A percentile compares a stretch with the other conserved stretches of the same genome.
phyloP scores from a whole-genome alignment of 805 yeast species.

The Schwanniomyces polymorphus region DNA sequence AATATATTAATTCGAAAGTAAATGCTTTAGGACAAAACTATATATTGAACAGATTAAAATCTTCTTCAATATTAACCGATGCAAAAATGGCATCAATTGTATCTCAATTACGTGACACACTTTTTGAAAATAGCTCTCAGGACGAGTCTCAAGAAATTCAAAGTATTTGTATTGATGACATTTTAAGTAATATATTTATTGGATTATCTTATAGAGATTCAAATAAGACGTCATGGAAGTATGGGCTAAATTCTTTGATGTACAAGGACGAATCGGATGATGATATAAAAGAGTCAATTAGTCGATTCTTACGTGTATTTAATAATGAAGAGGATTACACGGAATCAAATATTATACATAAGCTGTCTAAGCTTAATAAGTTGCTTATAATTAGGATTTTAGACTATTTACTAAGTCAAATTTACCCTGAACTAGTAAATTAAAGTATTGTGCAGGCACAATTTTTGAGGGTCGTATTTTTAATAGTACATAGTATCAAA shows the following conservation, averaged over 20 bases:
- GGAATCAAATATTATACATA: constrained; percentile 2
- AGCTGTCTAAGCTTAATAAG: constrained; percentile 16
- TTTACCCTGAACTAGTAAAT: constrained; percentile 24
- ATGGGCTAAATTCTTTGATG: not conserved
- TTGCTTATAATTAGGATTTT: constrained; percentile 19
- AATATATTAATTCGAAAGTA: constrained; percentile 1
- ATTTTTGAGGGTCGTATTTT: not conserved
- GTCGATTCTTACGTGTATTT: constrained; percentile 15
- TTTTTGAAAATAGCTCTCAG: constrained; percentile 4
- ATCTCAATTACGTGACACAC: constrained; percentile 2
- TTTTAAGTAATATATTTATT: constrained; percentile 13
- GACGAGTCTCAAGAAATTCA: not conserved
- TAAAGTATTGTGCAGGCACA: constrained; percentile 1
- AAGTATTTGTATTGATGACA: constrained; percentile 7
- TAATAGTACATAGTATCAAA: not conserved
- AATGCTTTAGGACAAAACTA: not conserved
- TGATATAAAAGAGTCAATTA: constrained; percentile 14
- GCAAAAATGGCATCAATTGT: constrained; percentile 4
- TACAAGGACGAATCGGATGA: constrained; percentile 16
- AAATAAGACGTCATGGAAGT: not conserved
- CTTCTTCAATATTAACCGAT: constrained; percentile 3
- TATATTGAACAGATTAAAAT: not conserved
- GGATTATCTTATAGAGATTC: constrained; percentile 6
- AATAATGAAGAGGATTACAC: constrained; percentile 5
- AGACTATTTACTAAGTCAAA: constrained; percentile 18